phyloP scores from a whole-genome alignment of 768 basidiomycete species.

The Russula sp. region DNA sequence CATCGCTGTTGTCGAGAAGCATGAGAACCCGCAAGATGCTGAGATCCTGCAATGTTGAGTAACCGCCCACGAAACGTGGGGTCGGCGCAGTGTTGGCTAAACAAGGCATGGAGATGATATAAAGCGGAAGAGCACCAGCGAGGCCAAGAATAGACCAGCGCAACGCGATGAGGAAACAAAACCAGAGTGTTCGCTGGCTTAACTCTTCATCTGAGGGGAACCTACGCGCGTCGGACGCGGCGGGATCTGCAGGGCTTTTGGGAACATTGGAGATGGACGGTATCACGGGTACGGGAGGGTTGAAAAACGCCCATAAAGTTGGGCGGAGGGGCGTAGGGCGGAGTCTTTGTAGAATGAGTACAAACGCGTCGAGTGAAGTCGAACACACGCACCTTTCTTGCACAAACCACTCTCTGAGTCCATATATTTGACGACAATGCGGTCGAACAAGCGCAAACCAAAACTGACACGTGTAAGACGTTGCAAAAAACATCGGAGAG shows the following conservation, averaged over 20 bases:
- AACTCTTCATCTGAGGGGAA: slow-evolving; percentile 76
- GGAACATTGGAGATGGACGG: slow-evolving; percentile 53
- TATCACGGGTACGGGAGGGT: slow-evolving; percentile 61
- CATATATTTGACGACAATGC: slow-evolving; percentile 66
- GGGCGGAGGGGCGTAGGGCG: slow-evolving; percentile 58
- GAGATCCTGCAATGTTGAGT: slow-evolving; percentile 68
- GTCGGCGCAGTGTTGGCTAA: slow-evolving; percentile 45
- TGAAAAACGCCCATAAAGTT: slow-evolving; percentile 60
- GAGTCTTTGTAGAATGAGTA: slow-evolving; percentile 37
- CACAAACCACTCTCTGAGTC: slow-evolving; percentile 70
- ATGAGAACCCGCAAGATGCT: slow-evolving; percentile 69
- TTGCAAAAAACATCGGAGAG: slow-evolving; percentile 7
- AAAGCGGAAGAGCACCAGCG: slow-evolving; percentile 66
- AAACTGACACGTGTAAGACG: slow-evolving; percentile 35
- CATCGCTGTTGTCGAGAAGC: slow-evolving; percentile 42
- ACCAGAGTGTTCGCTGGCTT: slow-evolving; percentile 63
- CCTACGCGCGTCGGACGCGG: slow-evolving; percentile 44
- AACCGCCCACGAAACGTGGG: slow-evolving; percentile 48
- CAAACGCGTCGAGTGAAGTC: no score
- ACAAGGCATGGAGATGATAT: slow-evolving; percentile 65
- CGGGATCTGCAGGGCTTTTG: slow-evolving; percentile 47
- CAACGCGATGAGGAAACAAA: slow-evolving; percentile 54
- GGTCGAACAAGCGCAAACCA: slow-evolving; percentile 65
- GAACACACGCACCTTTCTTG: slow-evolving; percentile 50
- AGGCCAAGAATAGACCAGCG: slow-evolving; percentile 67